phyloP scores from a whole-genome alignment of 106 monocot genomes.

The Dendrobium huoshanense region DNA sequence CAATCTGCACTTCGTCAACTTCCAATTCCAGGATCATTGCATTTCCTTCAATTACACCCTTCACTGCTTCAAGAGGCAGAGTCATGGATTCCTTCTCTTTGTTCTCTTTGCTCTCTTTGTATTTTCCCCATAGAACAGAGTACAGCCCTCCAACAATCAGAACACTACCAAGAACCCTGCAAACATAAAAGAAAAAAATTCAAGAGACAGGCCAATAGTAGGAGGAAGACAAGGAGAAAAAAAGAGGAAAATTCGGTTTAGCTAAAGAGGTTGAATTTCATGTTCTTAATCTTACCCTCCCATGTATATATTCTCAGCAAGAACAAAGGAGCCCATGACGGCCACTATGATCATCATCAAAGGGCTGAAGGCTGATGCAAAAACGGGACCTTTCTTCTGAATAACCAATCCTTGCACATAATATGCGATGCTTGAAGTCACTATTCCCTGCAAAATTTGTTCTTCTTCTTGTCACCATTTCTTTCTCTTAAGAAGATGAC shows the following conservation, averaged over 20 bases:
- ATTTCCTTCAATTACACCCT: constrained; percentile 11
- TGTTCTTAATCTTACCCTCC: constrained; percentile 47
- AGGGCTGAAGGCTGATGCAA: constrained; percentile 87
- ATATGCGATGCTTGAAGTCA: constrained; percentile 85
- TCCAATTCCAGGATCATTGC: constrained; percentile 12
- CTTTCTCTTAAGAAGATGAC: neutral
- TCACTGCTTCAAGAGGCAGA: constrained; percentile 29
- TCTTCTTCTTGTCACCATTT: neutral
- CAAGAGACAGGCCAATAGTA: neutral
- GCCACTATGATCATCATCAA: constrained; percentile 95
- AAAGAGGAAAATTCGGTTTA: neutral
- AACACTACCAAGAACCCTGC: constrained; percentile 64
- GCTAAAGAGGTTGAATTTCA: neutral
- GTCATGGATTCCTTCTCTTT: constrained; percentile 13
- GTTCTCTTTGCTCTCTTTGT: constrained; percentile 60
- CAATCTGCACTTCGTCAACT: constrained; percentile 1
- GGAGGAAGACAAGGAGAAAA: neutral
- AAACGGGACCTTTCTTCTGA: constrained; percentile 66
- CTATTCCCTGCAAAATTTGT: constrained; percentile 49
- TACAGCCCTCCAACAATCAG: constrained; percentile 70
- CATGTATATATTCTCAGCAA: constrained; percentile 64
- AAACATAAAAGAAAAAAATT: constrained; percentile 1
- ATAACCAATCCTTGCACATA: constrained; percentile 88
- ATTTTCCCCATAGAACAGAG: constrained; percentile 81
- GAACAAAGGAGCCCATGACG: constrained; percentile 83